Base-by-base conservation (phyloP, 2,329 filamentous ascomycete genomes). In the Aspergillus phoenicis region DNA sequence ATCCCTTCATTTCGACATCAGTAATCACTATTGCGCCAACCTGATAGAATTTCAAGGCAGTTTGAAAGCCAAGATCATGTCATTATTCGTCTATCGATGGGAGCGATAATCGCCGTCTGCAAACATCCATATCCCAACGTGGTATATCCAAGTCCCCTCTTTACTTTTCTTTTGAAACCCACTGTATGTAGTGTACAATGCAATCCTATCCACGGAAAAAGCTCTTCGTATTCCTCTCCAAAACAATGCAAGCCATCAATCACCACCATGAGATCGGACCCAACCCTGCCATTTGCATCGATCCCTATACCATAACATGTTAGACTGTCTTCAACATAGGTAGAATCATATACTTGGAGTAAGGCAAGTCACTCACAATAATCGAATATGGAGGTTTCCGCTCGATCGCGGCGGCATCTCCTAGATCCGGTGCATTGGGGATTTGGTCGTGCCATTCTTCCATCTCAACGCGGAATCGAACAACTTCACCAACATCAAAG, bases 391-490 rank as follows among this genome's bases (percentile, higher is more conserved):
- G 77, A 5, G 90, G 87, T 62, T 83, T 84, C 68, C 87, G 86
- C 57, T 87, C 84, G 55, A 78, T 78, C 3, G 80, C 77, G 24
- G 82, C 77, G 53, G 85, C 84, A 52, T 90, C 86, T 41, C 85
- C 84, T 13, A 86, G 82, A 64, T 89, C 85, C 38, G 89, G 86
- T 55, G 88, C 87, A 60, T 85, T 84, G 0, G 94, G 89, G 45
- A 90, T 88, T 75, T 96, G 90, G 74, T 98, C 94, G 62, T 92
- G 87, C 93, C 95, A 99, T 66, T 91, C 86, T 78, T 99, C 95
- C 54, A 89, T 86, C 68, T 96, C 87, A 43, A 98, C 88, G 22
- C 92, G 85, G 70, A 98, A 90, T 43, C 94, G 86, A 28, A 97
- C 93, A 70, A 90, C 87, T 79, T 98, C 95, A 71, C 94, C 89